A percentile compares a stretch with the other conserved stretches of the same genome.
Conservation (phyloP, 139 green algal species). For the Trebouxia sp. region DNA sequence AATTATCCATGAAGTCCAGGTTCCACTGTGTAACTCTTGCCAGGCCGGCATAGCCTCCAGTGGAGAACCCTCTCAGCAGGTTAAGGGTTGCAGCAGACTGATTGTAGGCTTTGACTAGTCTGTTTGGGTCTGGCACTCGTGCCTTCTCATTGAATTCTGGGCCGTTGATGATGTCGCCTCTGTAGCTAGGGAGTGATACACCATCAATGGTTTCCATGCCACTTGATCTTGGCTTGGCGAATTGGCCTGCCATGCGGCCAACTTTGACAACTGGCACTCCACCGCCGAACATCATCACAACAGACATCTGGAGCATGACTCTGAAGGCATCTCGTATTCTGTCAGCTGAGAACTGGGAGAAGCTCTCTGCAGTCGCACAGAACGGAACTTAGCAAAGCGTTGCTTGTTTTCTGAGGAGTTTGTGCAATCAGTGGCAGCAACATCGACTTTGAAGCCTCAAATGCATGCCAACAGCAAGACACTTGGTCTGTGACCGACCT, state of each 20-base stretch:
- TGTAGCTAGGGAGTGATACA: conserved; percentile 85
- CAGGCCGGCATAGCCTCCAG: conserved; percentile 90
- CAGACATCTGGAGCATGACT: conserved; percentile 92
- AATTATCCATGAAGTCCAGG: conserved; percentile 97
- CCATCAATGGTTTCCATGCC: conserved; percentile 76
- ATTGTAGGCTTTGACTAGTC: conserved; percentile 90
- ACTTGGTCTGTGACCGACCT: background rate
- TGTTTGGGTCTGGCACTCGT: conserved; percentile 84
- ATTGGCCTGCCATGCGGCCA: conserved; percentile 98
- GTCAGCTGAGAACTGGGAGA: conserved; percentile 95
- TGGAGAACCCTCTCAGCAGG: conserved; percentile 94
- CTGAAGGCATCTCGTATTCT: conserved; percentile 91
- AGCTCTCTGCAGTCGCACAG: conserved; percentile 69
- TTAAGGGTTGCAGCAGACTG: conserved; percentile 97
- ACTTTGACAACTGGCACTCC: conserved; percentile 97
- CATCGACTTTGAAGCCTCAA: no score
- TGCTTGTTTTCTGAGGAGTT: no score
- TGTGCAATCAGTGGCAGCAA: no score
- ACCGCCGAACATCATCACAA: conserved; percentile 96
- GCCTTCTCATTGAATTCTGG: conserved; percentile 88
- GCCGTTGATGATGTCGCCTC: conserved; percentile 99
- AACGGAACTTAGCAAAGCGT: background rate
- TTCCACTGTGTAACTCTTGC: conserved; percentile 93
- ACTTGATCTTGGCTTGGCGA: conserved; percentile 95
- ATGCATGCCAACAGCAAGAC: no score